Conservation (phyloP, 2,329 filamentous ascomycete genomes). For the Penicillium sp. region DNA sequence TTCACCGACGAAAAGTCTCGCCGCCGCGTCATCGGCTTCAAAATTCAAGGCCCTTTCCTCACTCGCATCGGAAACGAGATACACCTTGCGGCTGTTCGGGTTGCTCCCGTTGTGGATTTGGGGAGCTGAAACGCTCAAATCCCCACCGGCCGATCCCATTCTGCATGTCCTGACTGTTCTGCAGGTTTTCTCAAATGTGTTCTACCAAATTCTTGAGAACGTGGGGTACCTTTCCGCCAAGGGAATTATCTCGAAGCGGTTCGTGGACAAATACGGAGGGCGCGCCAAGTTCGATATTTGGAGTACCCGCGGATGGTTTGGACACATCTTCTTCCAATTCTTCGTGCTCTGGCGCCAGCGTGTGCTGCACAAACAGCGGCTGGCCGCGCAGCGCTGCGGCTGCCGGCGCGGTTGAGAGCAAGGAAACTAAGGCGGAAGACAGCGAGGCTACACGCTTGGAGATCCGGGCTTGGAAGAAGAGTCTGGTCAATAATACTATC, state of each 20-base stretch:
- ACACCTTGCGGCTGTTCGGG: slow-evolving; percentile 56
- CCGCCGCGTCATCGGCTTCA: slow-evolving; percentile 38
- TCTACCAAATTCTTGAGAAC: slow-evolving; percentile 81
- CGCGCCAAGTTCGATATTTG: slow-evolving; percentile 63
- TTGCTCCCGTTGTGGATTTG: slow-evolving; percentile 74
- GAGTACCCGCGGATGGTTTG: slow-evolving; percentile 76
- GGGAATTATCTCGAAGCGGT: slow-evolving; percentile 57
- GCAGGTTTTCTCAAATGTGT: slow-evolving; percentile 64
- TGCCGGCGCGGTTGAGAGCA: slow-evolving; percentile 11
- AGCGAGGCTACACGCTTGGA: slow-evolving; percentile 31
- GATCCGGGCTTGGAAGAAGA: slow-evolving; percentile 59
- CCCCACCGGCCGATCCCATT: slow-evolving; percentile 42
- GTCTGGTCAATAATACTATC: slow-evolving; percentile 62
- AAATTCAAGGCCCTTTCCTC: slow-evolving; percentile 48
- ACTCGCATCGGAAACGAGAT: slow-evolving; percentile 50
- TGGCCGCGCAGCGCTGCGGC: slow-evolving; percentile 23
- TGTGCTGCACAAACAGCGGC: slow-evolving; percentile 31
- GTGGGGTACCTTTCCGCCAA: slow-evolving; percentile 71
- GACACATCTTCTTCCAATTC: slow-evolving; percentile 73
- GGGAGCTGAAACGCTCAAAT: slow-evolving; percentile 62
- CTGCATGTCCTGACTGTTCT: slow-evolving; percentile 57
- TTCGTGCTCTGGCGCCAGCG: slow-evolving; percentile 56
- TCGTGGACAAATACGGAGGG: slow-evolving; percentile 46
- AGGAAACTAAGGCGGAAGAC: slow-evolving; percentile 30
- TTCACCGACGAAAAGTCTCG: slow-evolving; percentile 6